Percentiles rank a stretch among this genome's conserved stretches.
phyloP scores from a whole-genome alignment of 129 eudicot genomes.

The Flaveria bidentis region DNA sequence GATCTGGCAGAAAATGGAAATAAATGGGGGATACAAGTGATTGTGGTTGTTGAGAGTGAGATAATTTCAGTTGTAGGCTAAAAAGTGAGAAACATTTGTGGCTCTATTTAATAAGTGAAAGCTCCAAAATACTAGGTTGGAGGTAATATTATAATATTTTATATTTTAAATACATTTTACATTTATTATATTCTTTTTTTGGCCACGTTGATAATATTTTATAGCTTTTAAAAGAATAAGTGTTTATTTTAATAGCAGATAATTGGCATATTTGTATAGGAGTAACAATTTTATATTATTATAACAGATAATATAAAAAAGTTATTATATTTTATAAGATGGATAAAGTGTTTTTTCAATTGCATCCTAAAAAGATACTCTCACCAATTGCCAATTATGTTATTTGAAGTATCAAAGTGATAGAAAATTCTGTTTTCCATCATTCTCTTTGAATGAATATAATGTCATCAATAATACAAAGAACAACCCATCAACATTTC shows the following conservation, averaged over 20 bases:
- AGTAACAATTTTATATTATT: neutral
- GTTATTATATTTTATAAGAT: neutral
- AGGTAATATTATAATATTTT: slow-evolving; percentile 4
- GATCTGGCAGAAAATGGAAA: slow-evolving; percentile 42
- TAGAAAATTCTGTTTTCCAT: slow-evolving; percentile 2
- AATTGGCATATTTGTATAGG: neutral
- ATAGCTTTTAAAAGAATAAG: neutral
- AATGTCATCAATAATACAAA: neutral
- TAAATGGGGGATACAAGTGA: slow-evolving; percentile 35
- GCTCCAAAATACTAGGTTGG: slow-evolving; percentile 37
- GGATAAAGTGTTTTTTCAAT: slow-evolving; percentile 4
- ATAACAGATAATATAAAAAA: neutral
- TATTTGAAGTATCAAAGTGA: neutral
- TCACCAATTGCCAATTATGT: slow-evolving; percentile 2
- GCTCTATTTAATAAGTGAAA: slow-evolving; percentile 33
- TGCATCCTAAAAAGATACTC: slow-evolving; percentile 10
- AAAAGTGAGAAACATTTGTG: slow-evolving; percentile 32
- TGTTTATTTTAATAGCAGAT: neutral
- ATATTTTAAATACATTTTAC: neutral
- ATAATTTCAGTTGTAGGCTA: slow-evolving; percentile 29
- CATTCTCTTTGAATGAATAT: slow-evolving; percentile 5
- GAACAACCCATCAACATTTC: slow-evolving; percentile 1
- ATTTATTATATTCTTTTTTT: slow-evolving; percentile 15
- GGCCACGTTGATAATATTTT: slow-evolving; percentile 9
- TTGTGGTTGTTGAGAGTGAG: slow-evolving; percentile 29